These are phyloP conservation scores for Picea sitchensis DNA, from an alignment of 75 land plant species.

Conservation along the genomic window DNA sequence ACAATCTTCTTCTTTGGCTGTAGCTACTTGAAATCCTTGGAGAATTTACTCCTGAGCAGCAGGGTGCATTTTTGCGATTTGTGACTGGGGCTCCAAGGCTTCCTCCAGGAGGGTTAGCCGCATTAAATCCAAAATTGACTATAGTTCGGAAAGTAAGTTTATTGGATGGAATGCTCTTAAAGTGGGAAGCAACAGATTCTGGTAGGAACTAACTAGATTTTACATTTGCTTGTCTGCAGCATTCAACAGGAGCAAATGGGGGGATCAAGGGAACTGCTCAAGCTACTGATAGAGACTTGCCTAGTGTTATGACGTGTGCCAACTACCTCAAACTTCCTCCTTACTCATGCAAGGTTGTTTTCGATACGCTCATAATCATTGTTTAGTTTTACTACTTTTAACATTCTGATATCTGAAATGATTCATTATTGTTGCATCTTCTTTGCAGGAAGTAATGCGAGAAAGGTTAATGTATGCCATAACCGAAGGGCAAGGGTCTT, in stretches of 20 bases:
- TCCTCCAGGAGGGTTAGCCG: slow-evolving; percentile 72
- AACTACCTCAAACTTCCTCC: slow-evolving; percentile 88
- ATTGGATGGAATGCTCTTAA: slow-evolving; percentile 24
- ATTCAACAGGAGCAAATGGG: slow-evolving; percentile 41
- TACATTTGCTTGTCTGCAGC: slow-evolving; percentile 26
- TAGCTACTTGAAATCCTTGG: slow-evolving; percentile 72
- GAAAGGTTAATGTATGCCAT: slow-evolving; percentile 81
- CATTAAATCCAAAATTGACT: slow-evolving; percentile 71
- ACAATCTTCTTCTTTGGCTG: neutral
- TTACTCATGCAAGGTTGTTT: slow-evolving; percentile 58
- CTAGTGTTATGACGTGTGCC: slow-evolving; percentile 92
- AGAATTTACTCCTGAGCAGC: slow-evolving; percentile 22
- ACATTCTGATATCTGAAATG: neutral
- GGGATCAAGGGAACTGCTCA: slow-evolving; percentile 32
- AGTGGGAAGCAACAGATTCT: neutral
- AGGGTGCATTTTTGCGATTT: slow-evolving; percentile 70
- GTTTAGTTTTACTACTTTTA: neutral
- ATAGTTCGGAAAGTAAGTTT: slow-evolving; percentile 65
- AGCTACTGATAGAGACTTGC: slow-evolving; percentile 51
- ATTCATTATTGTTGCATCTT: neutral
- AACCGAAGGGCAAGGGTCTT: slow-evolving; percentile 90
- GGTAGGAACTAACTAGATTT: neutral
- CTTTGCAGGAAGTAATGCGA: slow-evolving; percentile 63
- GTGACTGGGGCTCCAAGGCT: slow-evolving; percentile 85
- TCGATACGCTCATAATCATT: neutral